These are phyloP conservation scores for Posidonia oceanica DNA, from an alignment of 116 monocot species.

Conservation along the genomic window DNA sequence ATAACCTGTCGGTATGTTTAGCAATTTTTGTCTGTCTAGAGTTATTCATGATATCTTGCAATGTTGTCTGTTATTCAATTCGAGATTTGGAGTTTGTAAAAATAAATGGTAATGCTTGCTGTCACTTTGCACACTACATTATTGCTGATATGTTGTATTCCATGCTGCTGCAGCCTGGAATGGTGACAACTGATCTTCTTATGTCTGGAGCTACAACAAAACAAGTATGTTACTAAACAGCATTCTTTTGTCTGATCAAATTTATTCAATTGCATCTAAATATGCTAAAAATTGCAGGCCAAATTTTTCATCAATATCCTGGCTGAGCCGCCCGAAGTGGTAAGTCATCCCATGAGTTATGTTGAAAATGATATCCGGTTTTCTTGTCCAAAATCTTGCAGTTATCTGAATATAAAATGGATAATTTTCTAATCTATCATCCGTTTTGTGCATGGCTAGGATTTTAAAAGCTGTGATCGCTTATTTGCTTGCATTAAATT, in stretches of 20 bases:
- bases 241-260: neutral
- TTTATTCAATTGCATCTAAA: neutral
- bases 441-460: no score
- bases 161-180: slow-evolving; percentile 70
- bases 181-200: slow-evolving; percentile 98
- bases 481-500: no score
- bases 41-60: slow-evolving; percentile 1
- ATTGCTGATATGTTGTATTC: neutral
- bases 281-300: slow-evolving; percentile 41
- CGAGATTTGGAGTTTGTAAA: no score
- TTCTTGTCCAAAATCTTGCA: slow-evolving; percentile 1
- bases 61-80: no score
- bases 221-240: slow-evolving; percentile 33
- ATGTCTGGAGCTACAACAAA: slow-evolving; percentile 94
- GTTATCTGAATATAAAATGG: neutral
- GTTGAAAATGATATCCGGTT: neutral
- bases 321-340: slow-evolving; percentile 93
- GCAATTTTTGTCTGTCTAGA: neutral
- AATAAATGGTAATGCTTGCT: neutral
- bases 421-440: neutral
- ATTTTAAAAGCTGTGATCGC: no score
- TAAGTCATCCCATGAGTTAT: slow-evolving; percentile 16
- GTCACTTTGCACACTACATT: neutral
- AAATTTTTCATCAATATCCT: slow-evolving; percentile 99
- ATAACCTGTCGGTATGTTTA: slow-evolving; percentile 71